Evolutionary conservation across 495 filamentous ascomycete genomes (phyloP).

Genomic region (Neurospora sp.): DNA sequence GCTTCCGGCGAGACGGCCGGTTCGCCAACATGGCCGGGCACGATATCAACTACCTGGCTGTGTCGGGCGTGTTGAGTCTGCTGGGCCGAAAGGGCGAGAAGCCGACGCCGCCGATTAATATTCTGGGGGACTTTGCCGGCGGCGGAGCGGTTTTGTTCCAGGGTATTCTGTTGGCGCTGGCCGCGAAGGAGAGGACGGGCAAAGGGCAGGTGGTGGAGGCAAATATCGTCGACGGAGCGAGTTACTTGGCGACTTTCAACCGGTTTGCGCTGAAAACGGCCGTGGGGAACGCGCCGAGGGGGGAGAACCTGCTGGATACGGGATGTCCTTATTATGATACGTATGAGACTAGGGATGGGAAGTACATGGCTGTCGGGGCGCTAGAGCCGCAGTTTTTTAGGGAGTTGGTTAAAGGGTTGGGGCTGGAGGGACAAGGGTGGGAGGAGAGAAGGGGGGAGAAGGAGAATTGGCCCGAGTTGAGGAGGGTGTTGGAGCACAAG

Average conservation of each 20-base stretch:
- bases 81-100: slow-evolving; percentile 58
- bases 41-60: slow-evolving; percentile 93
- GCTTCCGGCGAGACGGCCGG: slow-evolving; percentile 76
- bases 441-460: slow-evolving; percentile 46
- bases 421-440: slow-evolving; percentile 40
- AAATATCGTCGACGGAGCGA: slow-evolving; percentile 90
- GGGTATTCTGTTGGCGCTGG: slow-evolving; percentile 55
- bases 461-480: slow-evolving; percentile 54
- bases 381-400: slow-evolving; percentile 79
- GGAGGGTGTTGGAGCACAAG: slow-evolving; percentile 43
- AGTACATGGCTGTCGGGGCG: slow-evolving; percentile 83
- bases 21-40: slow-evolving; percentile 90
- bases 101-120: slow-evolving; percentile 71
- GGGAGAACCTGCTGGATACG: slow-evolving; percentile 69
- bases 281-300: slow-evolving; percentile 51
- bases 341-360: slow-evolving; percentile 73
- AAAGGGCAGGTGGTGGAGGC: slow-evolving; percentile 82
- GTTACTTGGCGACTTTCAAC: slow-evolving; percentile 67
- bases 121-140: slow-evolving; percentile 84
- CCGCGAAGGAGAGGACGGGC: slow-evolving; percentile 47
- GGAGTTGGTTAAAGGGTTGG: slow-evolving; percentile 53
- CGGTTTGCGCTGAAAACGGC: slow-evolving; percentile 50
- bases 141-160: slow-evolving; percentile 71
- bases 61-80: slow-evolving; percentile 67
- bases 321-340: slow-evolving; percentile 82